These are phyloP conservation scores for Botrytis galanthina DNA, from an alignment of 2,329 filamentous ascomycete species.

Conservation along the genomic window DNA sequence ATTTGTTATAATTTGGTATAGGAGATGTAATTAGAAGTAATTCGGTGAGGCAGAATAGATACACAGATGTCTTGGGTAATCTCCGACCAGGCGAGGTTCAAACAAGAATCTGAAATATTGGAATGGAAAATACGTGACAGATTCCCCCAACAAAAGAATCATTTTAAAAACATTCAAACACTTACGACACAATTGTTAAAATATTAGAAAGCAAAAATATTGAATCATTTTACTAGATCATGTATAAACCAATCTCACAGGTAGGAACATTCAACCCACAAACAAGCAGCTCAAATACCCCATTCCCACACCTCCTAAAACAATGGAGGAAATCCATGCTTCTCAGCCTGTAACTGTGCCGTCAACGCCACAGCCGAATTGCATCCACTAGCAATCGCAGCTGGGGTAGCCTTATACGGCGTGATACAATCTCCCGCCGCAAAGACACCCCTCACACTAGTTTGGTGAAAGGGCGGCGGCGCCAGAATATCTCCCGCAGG, in stretches of 20 bases:
- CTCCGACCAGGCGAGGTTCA: neutral
- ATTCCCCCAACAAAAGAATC: neutral
- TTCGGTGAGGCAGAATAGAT: neutral
- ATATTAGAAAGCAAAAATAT: neutral
- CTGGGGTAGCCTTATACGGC: constrained; percentile 25
- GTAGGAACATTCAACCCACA: neutral
- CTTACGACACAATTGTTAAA: neutral
- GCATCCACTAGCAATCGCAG: neutral
- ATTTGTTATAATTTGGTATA: too few relatives aligned
- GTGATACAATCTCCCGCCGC: constrained; percentile 48
- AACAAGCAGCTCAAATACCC: neutral
- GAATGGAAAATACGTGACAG: too few relatives aligned
- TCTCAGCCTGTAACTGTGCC: neutral
- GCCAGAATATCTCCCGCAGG: constrained; percentile 46
- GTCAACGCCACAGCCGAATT: neutral
- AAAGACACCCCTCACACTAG: constrained; percentile 51
- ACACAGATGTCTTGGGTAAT: neutral
- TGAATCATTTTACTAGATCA: neutral
- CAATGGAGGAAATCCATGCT: neutral
- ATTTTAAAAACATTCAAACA: neutral
- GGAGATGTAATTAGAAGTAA: neutral
- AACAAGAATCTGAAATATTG: too few relatives aligned
- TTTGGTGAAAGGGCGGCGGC: constrained; percentile 48
- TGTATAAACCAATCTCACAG: too few relatives aligned
- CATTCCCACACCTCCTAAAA: neutral